Evolutionary conservation across 2,329 filamentous ascomycete genomes (phyloP).

Genomic region (Monosporascus ibericus): DNA sequence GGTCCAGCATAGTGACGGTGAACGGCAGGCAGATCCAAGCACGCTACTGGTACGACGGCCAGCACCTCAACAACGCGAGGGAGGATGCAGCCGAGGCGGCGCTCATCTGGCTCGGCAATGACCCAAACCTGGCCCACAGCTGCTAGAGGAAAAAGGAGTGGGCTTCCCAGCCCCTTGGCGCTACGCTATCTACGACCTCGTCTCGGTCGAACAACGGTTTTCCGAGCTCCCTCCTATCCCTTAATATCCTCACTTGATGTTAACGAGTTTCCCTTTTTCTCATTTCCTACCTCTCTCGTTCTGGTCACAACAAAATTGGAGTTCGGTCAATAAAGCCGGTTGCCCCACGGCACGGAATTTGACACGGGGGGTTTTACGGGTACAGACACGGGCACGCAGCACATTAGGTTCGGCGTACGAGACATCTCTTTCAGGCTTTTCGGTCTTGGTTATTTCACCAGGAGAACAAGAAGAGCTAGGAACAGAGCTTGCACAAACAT

Average conservation of each 20-base stretch:
- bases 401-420: slow-evolving; percentile 15
- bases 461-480: not conserved
- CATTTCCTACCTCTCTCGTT: slow-evolving; percentile 16
- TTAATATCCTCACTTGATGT: slow-evolving; percentile 10
- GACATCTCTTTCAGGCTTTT: slow-evolving; percentile 1
- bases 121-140: slow-evolving; percentile 26
- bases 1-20: slow-evolving; percentile 77
- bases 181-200: slow-evolving; percentile 2
- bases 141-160: slow-evolving; percentile 10
- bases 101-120: slow-evolving; percentile 46
- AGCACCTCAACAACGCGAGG: slow-evolving; percentile 78
- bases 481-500: not conserved
- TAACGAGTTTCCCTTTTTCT: slow-evolving; percentile 10
- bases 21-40: slow-evolving; percentile 60
- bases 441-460: not conserved
- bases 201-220: not conserved
- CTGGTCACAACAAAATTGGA: slow-evolving; percentile 21
- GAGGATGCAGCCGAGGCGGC: slow-evolving; percentile 90
- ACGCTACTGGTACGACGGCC: slow-evolving; percentile 86
- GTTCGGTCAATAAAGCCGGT: slow-evolving; percentile 21
- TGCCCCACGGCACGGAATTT: slow-evolving; percentile 21
- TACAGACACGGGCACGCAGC: slow-evolving; percentile 8
- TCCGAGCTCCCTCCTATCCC: slow-evolving; percentile 7
- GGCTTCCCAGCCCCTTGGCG: not conserved
- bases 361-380: slow-evolving; percentile 3